Conservation (phyloP, 768 basidiomycete genomes). For the Boletus edulis region DNA sequence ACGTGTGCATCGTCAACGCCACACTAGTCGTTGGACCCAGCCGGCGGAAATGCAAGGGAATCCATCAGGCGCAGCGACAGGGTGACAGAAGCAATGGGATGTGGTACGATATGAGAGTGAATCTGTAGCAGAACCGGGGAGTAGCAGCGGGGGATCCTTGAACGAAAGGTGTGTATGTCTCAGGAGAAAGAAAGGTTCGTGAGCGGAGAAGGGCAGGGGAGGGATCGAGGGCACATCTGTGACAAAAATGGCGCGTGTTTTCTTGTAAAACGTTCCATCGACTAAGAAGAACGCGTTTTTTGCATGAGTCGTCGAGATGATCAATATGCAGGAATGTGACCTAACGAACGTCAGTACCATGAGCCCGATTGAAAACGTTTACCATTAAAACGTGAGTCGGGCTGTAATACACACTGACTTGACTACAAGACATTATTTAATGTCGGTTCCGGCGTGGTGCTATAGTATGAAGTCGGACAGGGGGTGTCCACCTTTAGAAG, state of each 20-base stretch:
- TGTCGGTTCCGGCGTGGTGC: too few species aligned
- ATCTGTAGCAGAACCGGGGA: constrained; percentile 1
- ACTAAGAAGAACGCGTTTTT: neutral
- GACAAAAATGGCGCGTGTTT: too few species aligned
- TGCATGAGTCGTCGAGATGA: constrained; percentile 1
- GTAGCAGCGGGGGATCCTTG: neutral
- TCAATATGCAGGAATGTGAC: neutral
- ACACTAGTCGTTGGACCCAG: constrained; percentile 4
- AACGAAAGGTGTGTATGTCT: too few species aligned
- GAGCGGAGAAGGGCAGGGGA: neutral
- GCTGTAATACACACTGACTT: too few species aligned
- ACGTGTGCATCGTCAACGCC: constrained; percentile 1
- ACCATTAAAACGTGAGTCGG: too few species aligned
- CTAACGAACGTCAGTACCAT: too few species aligned
- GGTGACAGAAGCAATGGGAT: neutral
- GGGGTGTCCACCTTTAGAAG: too few species aligned
- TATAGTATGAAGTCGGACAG: too few species aligned
- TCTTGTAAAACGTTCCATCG: too few species aligned
- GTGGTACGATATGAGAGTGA: constrained; percentile 6
- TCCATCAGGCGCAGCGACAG: constrained; percentile 10
- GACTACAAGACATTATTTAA: too few species aligned
- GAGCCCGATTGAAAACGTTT: too few species aligned
- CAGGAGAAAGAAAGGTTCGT: neutral
- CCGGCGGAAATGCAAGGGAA: constrained; percentile 20
- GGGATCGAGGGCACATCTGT: neutral